Conservation (phyloP, 176 grass and related monocot genomes). For the Oryza nivara region DNA sequence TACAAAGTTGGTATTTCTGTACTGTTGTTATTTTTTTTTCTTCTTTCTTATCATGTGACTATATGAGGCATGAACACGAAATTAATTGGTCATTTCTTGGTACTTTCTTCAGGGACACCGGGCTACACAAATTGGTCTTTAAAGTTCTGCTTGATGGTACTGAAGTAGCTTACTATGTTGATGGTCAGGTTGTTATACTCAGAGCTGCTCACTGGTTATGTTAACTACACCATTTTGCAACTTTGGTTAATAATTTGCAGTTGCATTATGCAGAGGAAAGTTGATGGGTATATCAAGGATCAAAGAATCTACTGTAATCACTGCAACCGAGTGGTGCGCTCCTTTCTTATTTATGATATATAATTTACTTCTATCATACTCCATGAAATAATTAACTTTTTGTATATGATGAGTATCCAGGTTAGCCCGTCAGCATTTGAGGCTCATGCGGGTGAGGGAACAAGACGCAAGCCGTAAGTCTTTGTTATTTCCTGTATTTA, state of each 20-base stretch:
- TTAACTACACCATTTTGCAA: slow-evolving; percentile 11
- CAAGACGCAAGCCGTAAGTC: slow-evolving; percentile 93
- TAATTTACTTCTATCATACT: slow-evolving; percentile 5
- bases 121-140: slow-evolving; percentile 81
- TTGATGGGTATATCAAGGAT: slow-evolving; percentile 94
- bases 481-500: slow-evolving; percentile 19
- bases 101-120: slow-evolving; percentile 59
- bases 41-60: neutral
- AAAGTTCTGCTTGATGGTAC: slow-evolving; percentile 87
- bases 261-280: slow-evolving; percentile 64
- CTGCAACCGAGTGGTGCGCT: slow-evolving; percentile 82
- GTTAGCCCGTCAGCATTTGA: slow-evolving; percentile 95
- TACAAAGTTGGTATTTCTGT: slow-evolving; percentile 68
- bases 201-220: slow-evolving; percentile 26
- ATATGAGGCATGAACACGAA: neutral
- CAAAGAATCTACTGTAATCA: slow-evolving; percentile 92
- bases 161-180: slow-evolving; percentile 83
- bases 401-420: slow-evolving; percentile 51
- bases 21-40: neutral
- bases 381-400: slow-evolving; percentile 33
- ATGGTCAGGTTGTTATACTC: slow-evolving; percentile 68
- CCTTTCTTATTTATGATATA: slow-evolving; percentile 11
- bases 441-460: slow-evolving; percentile 90
- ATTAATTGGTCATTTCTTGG: slow-evolving; percentile 31
- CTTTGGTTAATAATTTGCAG: slow-evolving; percentile 36